Percentiles rank a stretch among this genome's conserved stretches.
Conservation (phyloP, 257 asterid species). For the Jaltomata sinuosa region DNA sequence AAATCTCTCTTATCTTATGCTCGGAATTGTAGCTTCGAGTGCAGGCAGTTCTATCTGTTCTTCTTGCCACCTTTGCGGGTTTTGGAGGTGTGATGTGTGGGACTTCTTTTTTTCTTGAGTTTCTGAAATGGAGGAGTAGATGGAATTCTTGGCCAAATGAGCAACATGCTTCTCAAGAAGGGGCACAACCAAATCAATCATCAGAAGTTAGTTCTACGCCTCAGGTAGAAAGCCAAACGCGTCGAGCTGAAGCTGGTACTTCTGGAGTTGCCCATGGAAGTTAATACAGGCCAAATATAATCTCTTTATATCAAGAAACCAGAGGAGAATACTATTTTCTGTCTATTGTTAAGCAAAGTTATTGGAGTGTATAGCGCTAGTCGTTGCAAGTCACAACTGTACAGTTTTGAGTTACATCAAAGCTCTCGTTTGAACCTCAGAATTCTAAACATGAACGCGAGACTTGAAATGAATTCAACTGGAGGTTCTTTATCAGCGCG, state of each 20-base stretch:
- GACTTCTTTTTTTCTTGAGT: conserved; percentile 53
- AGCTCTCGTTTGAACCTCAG: neutral
- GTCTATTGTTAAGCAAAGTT: neutral
- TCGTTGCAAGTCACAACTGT: neutral
- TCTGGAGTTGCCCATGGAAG: conserved; percentile 17
- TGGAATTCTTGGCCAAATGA: conserved; percentile 23
- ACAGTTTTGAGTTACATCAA: neutral
- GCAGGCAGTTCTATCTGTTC: conserved; percentile 66
- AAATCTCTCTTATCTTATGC: neutral
- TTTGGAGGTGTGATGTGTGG: conserved; percentile 89
- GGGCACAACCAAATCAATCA: conserved; percentile 21
- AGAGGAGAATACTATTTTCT: neutral
- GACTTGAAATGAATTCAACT: neutral
- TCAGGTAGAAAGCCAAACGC: conserved; percentile 22
- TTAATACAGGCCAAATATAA: neutral
- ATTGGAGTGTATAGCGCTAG: neutral
- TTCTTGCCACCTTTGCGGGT: conserved; percentile 77
- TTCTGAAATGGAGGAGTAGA: conserved; percentile 46
- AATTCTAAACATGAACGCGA: neutral
- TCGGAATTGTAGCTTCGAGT: conserved; percentile 44
- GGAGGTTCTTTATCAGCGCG: neutral
- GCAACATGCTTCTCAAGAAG: conserved; percentile 20
- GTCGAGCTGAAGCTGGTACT: conserved; percentile 15
- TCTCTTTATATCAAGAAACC: neutral
- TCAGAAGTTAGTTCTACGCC: conserved; percentile 18